Base-by-base conservation (phyloP, 2,329 filamentous ascomycete genomes). In the Fusarium poae region DNA sequence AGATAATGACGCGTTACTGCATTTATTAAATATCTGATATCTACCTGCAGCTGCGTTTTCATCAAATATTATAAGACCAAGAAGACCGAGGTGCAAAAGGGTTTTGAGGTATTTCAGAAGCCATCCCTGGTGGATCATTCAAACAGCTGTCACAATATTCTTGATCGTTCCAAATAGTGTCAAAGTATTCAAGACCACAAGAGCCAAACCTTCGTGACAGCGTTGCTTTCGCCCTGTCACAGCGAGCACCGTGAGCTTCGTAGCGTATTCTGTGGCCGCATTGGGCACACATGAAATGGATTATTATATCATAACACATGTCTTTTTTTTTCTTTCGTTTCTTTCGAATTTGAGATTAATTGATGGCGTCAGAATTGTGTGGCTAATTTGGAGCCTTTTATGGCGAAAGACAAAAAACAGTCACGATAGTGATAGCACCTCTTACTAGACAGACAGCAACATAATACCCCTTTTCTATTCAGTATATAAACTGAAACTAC, bases 1-100 rank as follows among this genome's bases (percentile, higher is more conserved):
- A 21, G 2, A 2, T 11, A 20, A 11, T 39, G 3, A 11, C 7
- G 1, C 4, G 4, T 21, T 7, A 20, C 3, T 39, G 6, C 3
- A 21, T 39, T 21, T 21, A 39, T 39, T 7, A 20, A 21, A 8
- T 39, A 39, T 7, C 35, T 37, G 7, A 12, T 13, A 20, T 37
- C n/a, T n/a, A 37, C 35, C 25, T 25, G 7, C 5, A 25, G 7
- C 25, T 25, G n/a, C 6, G n/a, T 11, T 37, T 37, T 13, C 13
- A 12, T 13, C 6, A 39, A 9, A 7, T 16, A 9, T 16, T n/a
- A 39, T 20, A 39, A 27, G 23, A 18, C 34, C 25, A 50, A 2
- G 30, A 39, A 3, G 30, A 30, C 45, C 23, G 20, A 5, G 32
- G 32, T 6, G 9, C 5, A 23, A 21, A 18, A 9, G 48, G 23